phyloP scores from a whole-genome alignment of 257 asterid species.

The Apocynum venetum region DNA sequence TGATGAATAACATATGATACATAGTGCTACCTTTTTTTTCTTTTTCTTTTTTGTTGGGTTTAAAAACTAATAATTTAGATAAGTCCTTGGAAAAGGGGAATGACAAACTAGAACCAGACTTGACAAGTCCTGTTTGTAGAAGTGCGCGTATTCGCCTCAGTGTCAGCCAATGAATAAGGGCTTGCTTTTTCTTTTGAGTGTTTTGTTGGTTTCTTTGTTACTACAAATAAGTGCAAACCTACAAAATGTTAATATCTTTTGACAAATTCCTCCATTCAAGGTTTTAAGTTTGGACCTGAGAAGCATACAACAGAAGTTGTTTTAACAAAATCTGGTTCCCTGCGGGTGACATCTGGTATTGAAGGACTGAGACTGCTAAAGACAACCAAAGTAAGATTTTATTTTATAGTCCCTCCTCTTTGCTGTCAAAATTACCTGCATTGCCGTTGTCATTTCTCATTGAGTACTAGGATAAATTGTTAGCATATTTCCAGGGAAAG shows the following conservation, averaged over 20 bases:
- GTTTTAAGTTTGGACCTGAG: conserved; percentile 94
- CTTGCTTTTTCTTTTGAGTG: background rate
- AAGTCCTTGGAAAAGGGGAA: background rate
- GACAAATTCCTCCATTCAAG: conserved; percentile 32
- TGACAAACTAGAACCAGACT: background rate
- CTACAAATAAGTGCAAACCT: background rate
- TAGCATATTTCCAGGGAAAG: background rate
- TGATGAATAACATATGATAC: background rate
- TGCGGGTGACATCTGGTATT: conserved; percentile 76
- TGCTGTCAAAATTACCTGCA: background rate
- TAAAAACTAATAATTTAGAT: background rate
- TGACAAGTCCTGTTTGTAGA: background rate
- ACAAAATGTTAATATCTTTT: background rate
- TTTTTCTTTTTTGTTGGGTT: too few relatives aligned
- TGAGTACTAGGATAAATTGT: background rate
- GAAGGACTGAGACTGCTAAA: conserved; percentile 77
- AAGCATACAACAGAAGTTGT: conserved; percentile 79
- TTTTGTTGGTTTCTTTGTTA: background rate
- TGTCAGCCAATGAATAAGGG: too few relatives aligned
- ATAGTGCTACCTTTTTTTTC: background rate
- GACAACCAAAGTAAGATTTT: conserved; percentile 80
- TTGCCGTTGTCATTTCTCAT: too few relatives aligned
- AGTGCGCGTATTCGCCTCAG: too few relatives aligned
- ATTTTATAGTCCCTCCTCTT: background rate
- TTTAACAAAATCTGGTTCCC: conserved; percentile 56